Evolutionary conservation across 2,329 filamentous ascomycete genomes (phyloP).

Genomic region (Aspergillus sp.): DNA sequence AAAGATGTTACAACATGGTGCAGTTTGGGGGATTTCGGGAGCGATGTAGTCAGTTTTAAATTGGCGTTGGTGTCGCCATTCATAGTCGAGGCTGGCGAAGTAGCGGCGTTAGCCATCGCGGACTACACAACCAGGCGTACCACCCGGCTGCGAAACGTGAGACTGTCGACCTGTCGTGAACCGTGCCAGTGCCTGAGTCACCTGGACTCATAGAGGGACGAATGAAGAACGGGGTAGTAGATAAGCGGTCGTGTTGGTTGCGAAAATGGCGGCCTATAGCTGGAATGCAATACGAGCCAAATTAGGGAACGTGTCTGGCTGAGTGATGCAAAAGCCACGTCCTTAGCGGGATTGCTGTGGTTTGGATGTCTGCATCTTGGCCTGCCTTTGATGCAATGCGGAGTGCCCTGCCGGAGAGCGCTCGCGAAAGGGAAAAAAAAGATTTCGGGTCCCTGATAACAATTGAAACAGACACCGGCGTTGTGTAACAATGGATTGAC

Average conservation of each 20-base stretch:
- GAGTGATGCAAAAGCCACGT: conserved; percentile 37
- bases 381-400: conserved; percentile 39
- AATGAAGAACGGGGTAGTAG: conserved; percentile 30
- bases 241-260: conserved; percentile 30
- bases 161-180: conserved; percentile 27
- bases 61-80: conserved; percentile 37
- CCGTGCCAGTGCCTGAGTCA: conserved; percentile 38
- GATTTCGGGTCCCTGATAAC: conserved; percentile 24
- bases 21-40: conserved; percentile 30
- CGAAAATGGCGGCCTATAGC: conserved; percentile 23
- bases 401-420: conserved; percentile 43
- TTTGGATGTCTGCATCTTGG: conserved; percentile 47
- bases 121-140: conserved; percentile 27
- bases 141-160: conserved; percentile 31
- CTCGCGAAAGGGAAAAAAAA: conserved; percentile 25
- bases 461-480: conserved; percentile 20
- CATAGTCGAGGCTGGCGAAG: conserved; percentile 35
- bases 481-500: conserved; percentile 22
- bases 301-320: conserved; percentile 29
- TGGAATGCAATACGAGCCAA: conserved; percentile 33
- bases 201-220: conserved; percentile 38
- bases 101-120: conserved; percentile 40
- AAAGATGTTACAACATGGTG: conserved; percentile 38
- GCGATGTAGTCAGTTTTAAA: conserved; percentile 37
- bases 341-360: conserved; percentile 39